These are phyloP conservation scores for Penicillium waksmanii DNA, from an alignment of 495 filamentous ascomycete species.

Conservation along the genomic window DNA sequence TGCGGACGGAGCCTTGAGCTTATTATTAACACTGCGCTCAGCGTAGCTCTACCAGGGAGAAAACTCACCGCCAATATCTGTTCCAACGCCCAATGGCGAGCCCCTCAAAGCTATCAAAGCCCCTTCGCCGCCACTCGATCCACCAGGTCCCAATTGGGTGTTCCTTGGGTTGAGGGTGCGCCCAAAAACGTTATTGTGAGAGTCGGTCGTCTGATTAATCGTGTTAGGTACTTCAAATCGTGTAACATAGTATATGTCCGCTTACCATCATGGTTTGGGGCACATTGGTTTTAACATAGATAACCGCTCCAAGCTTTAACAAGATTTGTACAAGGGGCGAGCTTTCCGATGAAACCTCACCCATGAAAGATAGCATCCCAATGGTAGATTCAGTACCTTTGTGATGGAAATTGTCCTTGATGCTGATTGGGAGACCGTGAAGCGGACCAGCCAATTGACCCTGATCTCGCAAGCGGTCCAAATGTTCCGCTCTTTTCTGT, in stretches of 20 bases:
- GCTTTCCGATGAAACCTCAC: slow-evolving; percentile 16
- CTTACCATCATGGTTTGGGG: slow-evolving; percentile 49
- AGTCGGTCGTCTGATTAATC: slow-evolving; percentile 37
- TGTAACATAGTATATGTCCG: slow-evolving; percentile 25
- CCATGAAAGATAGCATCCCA: slow-evolving; percentile 28
- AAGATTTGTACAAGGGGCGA: slow-evolving; percentile 31
- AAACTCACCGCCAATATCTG: slow-evolving; percentile 41
- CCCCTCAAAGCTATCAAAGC: slow-evolving; percentile 45
- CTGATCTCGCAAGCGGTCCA: slow-evolving; percentile 38
- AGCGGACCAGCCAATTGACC: slow-evolving; percentile 57
- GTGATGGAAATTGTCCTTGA: slow-evolving; percentile 63
- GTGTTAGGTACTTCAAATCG: not conserved
- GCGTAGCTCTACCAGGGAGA: slow-evolving; percentile 12
- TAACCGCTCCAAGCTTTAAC: slow-evolving; percentile 41
- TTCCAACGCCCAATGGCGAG: slow-evolving; percentile 41
- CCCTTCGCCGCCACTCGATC: slow-evolving; percentile 62
- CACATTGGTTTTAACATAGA: slow-evolving; percentile 63
- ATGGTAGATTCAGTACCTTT: slow-evolving; percentile 45
- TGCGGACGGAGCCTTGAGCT: slow-evolving; percentile 52
- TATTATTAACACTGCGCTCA: slow-evolving; percentile 28
- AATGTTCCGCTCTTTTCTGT: slow-evolving; percentile 33
- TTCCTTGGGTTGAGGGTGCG: slow-evolving; percentile 58
- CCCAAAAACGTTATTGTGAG: slow-evolving; percentile 63
- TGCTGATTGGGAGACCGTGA: slow-evolving; percentile 64
- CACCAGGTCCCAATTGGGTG: slow-evolving; percentile 53